phyloP scores from a whole-genome alignment of 257 asterid genomes.

The Nicotiana obtusifolia region DNA sequence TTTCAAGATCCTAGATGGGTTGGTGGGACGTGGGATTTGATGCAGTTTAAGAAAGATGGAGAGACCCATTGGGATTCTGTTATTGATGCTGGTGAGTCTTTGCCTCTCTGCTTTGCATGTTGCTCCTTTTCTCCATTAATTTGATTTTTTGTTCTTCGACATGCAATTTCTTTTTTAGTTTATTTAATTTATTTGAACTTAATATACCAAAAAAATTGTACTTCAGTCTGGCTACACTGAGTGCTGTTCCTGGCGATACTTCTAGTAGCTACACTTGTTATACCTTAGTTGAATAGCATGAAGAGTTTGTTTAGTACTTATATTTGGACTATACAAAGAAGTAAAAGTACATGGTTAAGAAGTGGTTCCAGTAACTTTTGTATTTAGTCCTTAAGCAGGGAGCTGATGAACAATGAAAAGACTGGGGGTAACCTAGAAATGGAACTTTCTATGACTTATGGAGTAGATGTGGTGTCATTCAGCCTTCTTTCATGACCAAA shows the following conservation, averaged over 20 bases:
- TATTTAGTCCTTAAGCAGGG: neutral
- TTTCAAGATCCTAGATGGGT: slow-evolving; percentile 75
- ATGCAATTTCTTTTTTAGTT: neutral
- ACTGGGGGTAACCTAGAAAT: neutral
- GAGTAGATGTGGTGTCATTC: neutral
- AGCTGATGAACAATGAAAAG: neutral
- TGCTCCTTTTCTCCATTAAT: neutral
- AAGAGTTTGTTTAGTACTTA: neutral
- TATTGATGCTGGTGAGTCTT: slow-evolving; percentile 78
- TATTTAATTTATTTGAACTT: neutral
- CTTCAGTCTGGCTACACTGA: neutral
- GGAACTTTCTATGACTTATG: neutral
- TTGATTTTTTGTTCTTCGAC: neutral
- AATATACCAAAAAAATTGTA: neutral
- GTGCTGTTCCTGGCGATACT: neutral
- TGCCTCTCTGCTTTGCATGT: neutral
- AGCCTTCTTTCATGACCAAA: neutral
- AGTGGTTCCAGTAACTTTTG: neutral
- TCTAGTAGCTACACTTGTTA: neutral
- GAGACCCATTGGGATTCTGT: slow-evolving; percentile 83
- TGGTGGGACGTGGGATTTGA: slow-evolving; percentile 90
- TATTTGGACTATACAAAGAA: neutral
- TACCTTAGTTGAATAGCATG: neutral
- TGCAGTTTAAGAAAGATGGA: slow-evolving; percentile 61
- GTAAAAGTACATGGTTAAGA: neutral